Evolutionary conservation across 371 early-diverging fungal genomes (phyloP).

Genomic region (Catenaria anguillulae): DNA sequence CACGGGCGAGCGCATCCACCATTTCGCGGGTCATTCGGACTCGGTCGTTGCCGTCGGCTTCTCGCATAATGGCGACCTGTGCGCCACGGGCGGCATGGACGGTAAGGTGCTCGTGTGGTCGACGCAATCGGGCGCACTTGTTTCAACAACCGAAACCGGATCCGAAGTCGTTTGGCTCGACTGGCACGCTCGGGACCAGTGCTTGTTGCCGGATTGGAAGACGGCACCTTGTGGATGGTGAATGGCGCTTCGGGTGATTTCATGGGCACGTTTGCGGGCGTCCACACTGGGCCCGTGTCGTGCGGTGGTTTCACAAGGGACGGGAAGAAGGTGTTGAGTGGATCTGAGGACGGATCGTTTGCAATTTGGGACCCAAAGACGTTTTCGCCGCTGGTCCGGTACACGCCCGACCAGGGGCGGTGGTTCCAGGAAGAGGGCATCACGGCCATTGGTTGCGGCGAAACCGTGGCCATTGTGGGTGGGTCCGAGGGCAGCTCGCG

Average conservation of each 20-base stretch:
- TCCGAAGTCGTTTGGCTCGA: constrained; percentile 83
- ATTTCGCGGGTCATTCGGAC: constrained; percentile 59
- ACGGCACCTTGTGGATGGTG: constrained; percentile 93
- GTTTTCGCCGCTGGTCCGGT: constrained; percentile 37
- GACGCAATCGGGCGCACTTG: constrained; percentile 37
- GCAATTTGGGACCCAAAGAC: constrained; percentile 89
- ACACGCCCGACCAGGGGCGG: constrained; percentile 60
- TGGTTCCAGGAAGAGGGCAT: constrained; percentile 69
- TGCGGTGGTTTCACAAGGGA: constrained; percentile 79
- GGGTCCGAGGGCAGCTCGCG: constrained; percentile 59
- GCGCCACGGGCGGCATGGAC: constrained; percentile 92
- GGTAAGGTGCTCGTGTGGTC: constrained; percentile 79
- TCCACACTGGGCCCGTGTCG: constrained; percentile 63
- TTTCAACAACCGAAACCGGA: constrained; percentile 68
- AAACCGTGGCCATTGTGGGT: constrained; percentile 63
- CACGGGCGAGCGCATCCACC: constrained; percentile 56
- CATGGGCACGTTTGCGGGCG: constrained; percentile 83
- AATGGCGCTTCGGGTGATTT: constrained; percentile 69
- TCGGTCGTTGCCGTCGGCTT: constrained; percentile 75
- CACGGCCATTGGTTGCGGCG: constrained; percentile 60
- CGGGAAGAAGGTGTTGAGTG: constrained; percentile 71
- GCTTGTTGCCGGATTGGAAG: constrained; percentile 68
- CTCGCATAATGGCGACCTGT: constrained; percentile 64
- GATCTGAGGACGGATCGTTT: constrained; percentile 66
- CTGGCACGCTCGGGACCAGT: constrained; percentile 94